A percentile compares a stretch with the other conserved stretches of the same genome.
These are phyloP conservation scores for Solanum megistacrolobum DNA, from an alignment of 257 asterid species.

Conservation along the genomic window DNA sequence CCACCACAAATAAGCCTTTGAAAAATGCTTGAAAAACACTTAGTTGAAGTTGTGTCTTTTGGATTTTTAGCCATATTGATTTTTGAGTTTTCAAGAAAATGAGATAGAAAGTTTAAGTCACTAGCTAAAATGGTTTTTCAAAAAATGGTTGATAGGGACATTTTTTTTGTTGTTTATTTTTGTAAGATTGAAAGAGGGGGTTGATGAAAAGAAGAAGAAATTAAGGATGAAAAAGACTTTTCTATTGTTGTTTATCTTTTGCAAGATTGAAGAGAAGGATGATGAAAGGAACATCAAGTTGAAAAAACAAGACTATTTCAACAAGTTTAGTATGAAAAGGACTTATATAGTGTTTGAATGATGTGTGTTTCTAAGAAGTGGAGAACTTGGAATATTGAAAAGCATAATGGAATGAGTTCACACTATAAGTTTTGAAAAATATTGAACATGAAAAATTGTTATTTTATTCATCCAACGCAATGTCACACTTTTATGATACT, in stretches of 20 bases:
- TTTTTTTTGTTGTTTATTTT: neutral
- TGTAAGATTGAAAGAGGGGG: neutral
- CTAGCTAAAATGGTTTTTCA: neutral
- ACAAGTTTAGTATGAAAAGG: neutral
- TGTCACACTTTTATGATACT: neutral
- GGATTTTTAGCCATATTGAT: conserved; percentile 1
- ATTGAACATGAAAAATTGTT: neutral
- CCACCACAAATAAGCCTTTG: conserved; percentile 29
- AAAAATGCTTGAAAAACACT: conserved; percentile 25
- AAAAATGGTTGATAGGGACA: neutral
- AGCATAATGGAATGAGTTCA: neutral
- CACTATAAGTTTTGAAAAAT: neutral
- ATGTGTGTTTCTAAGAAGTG: neutral
- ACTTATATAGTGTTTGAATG: neutral
- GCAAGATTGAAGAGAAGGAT: neutral
- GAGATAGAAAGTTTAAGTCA: neutral
- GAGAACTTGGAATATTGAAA: neutral
- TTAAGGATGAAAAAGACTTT: neutral
- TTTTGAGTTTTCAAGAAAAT: neutral
- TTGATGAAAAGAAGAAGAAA: neutral
- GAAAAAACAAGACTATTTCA: neutral
- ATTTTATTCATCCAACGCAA: neutral
- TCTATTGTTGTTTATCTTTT: neutral
- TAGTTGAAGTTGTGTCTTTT: conserved; percentile 1
- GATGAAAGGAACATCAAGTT: neutral